These are phyloP conservation scores for Blastobotrys illinoisensis DNA, from an alignment of 1,139 yeast genomes.

Conservation along the genomic window DNA sequence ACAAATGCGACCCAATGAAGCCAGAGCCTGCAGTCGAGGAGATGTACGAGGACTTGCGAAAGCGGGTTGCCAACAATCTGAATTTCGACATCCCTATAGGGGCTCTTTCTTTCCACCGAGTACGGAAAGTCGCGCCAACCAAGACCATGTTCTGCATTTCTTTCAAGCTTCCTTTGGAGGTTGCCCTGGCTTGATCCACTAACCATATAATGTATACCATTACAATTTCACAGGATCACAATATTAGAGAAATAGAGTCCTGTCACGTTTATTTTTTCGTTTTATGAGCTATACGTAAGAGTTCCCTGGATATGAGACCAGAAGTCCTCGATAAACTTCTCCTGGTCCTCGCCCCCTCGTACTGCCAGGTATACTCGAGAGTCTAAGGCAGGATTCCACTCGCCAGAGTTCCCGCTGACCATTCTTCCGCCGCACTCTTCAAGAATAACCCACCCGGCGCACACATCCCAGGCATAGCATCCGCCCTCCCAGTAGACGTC, in stretches of 20 bases:
- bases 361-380: constrained; percentile 49
- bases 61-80: constrained; percentile 51
- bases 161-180: constrained; percentile 68
- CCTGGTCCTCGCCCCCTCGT: constrained; percentile 47
- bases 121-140: constrained; percentile 92
- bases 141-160: constrained; percentile 93
- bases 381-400: constrained; percentile 45
- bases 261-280: too few relatives aligned
- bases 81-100: constrained; percentile 42
- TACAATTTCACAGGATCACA: too few relatives aligned
- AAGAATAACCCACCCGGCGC: constrained; percentile 59
- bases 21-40: constrained; percentile 66
- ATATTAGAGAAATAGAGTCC: too few relatives aligned
- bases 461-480: constrained; percentile 59
- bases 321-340: constrained; percentile 42
- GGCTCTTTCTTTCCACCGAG: constrained; percentile 63
- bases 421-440: constrained; percentile 53
- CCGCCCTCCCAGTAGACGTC: constrained; percentile 65
- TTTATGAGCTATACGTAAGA: constrained; percentile 31
- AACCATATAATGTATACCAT: neutral
- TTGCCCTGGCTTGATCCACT: constrained; percentile 41
- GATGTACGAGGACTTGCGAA: constrained; percentile 56
- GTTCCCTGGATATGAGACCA: constrained; percentile 46
- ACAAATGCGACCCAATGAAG: constrained; percentile 68
- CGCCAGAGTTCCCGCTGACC: constrained; percentile 47